Evolutionary conservation across 2,329 filamentous ascomycete species (phyloP), one percentile per base, ranked within the genome.

Genomic region (Penicillium sp.): DNA sequence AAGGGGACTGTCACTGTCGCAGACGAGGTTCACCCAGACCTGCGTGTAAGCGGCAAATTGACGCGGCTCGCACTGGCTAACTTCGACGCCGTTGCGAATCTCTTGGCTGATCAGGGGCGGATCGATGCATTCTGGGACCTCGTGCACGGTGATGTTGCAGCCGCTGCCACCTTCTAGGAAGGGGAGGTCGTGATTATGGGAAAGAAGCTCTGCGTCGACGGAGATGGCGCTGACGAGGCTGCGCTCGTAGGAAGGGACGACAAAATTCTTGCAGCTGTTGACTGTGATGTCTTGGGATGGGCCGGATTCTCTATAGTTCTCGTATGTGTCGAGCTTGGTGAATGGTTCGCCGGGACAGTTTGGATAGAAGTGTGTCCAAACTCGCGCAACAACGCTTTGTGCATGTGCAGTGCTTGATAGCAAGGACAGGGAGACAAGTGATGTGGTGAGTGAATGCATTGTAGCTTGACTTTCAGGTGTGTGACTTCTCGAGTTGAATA

Each of bases 81-180:
- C 35, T 36, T 53, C 64, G 2, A 58, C 53, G 5, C 58, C 53
- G 25, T 57, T 40, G 46, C 46, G 46, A 2, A 67, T 46, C 8
- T 57, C 52, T 22, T 60, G 46, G 16, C 38, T 53, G 38, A 70
- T 51, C 0, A 70, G 55, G 1, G 67, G 62, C 3, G 52, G 41
- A 33, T 68, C 64, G 5, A 61, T 50, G 34, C 67, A 70, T 2
- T 58, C 65, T 0, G 67, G 63, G 0, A 63, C 57, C 36, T 70
- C 66, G 47, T 68, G 63, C 1, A 70, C 45, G 22, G 65, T 61
- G 46, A 69, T 61, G 12, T 61, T 64, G 56, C 67, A 70, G 13
- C 52, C 52, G 27, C 54, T 48, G 3, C 45, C 52, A 1, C 36
- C 36, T 18, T 50, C 42, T 11, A 50, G 41, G 42, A 48, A 60